phyloP scores from a whole-genome alignment of 352 stramenopile genomes.

The Pythium coloratum region DNA sequence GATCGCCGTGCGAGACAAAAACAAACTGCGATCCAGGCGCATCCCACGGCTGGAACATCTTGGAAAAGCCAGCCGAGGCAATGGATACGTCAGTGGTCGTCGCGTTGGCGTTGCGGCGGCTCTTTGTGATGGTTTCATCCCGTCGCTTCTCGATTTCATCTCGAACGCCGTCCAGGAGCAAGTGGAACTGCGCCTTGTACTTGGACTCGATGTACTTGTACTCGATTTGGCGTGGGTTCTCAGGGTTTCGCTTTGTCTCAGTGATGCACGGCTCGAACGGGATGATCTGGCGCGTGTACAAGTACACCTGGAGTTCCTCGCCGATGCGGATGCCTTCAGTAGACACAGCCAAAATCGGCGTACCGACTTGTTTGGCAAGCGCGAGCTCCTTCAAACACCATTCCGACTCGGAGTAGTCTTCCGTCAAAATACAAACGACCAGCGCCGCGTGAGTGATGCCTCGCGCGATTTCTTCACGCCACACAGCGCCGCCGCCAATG shows the following conservation, averaged over 20 bases:
- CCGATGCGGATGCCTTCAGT: constrained; percentile 63
- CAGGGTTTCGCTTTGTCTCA: constrained; percentile 42
- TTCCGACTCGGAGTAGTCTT: constrained; percentile 78
- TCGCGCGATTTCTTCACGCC: constrained; percentile 79
- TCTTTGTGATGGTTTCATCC: constrained; percentile 41
- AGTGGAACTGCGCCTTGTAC: constrained; percentile 72
- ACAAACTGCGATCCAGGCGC: constrained; percentile 54
- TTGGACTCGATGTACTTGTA: constrained; percentile 77
- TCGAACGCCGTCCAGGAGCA: constrained; percentile 76
- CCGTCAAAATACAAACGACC: constrained; percentile 76
- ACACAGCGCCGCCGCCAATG: constrained; percentile 78
- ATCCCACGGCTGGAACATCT: constrained; percentile 66
- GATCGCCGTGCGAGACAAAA: constrained; percentile 80
- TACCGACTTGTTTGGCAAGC: constrained; percentile 78
- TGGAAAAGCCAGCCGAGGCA: constrained; percentile 41
- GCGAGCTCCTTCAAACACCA: constrained; percentile 87
- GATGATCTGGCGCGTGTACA: constrained; percentile 83
- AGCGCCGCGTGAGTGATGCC: constrained; percentile 77
- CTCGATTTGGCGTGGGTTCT: constrained; percentile 68
- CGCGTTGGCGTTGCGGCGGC: constrained; percentile 36
- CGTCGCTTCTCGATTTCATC: constrained; percentile 84
- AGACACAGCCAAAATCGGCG: constrained; percentile 73
- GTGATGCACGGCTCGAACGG: constrained; percentile 76
- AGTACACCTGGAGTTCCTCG: constrained; percentile 79
- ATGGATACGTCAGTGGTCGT: constrained; percentile 31